These are phyloP conservation scores for Sugiyamaella pinicola DNA, from an alignment of 1,139 yeast genomes.

Conservation along the genomic window DNA sequence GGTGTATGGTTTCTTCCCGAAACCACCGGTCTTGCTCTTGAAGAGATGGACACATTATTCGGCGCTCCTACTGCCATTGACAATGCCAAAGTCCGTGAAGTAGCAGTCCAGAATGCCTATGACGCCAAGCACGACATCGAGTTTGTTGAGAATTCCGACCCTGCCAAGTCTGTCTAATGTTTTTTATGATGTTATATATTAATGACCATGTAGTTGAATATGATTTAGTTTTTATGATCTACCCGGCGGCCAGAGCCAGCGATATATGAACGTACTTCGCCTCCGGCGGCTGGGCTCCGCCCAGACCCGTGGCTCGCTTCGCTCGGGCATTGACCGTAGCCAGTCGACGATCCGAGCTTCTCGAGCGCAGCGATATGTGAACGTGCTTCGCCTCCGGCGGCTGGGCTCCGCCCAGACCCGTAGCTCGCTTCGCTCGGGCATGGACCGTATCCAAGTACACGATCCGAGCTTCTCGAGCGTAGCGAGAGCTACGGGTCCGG, in stretches of 20 bases:
- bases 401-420: conserved; percentile 1
- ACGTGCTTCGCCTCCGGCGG: neutral
- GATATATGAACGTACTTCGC: no score
- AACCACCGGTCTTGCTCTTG: conserved; percentile 74
- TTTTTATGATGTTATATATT: neutral
- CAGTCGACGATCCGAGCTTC: neutral
- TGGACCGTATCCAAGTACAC: neutral
- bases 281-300: conserved; percentile 5
- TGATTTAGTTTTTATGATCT: neutral
- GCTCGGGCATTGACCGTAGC: neutral
- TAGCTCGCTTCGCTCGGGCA: conserved; percentile 1
- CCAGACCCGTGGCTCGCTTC: conserved; percentile 1
- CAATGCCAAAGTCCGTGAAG: conserved; percentile 14
- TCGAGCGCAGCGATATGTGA: neutral
- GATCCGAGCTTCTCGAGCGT: neutral
- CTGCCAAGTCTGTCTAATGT: neutral
- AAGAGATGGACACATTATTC: conserved; percentile 57
- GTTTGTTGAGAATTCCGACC: conserved; percentile 12
- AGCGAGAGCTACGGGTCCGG: neutral
- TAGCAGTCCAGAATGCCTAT: conserved; percentile 17
- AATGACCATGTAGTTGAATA: neutral
- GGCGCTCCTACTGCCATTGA: conserved; percentile 26
- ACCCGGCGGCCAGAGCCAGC: no score
- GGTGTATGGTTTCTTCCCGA: conserved; percentile 66
- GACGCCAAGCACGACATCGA: conserved; percentile 18